Evolutionary conservation across 2,329 filamentous ascomycete species (phyloP), one percentile per base, ranked within the genome.

Genomic region (Cladophialophora psammophila): DNA sequence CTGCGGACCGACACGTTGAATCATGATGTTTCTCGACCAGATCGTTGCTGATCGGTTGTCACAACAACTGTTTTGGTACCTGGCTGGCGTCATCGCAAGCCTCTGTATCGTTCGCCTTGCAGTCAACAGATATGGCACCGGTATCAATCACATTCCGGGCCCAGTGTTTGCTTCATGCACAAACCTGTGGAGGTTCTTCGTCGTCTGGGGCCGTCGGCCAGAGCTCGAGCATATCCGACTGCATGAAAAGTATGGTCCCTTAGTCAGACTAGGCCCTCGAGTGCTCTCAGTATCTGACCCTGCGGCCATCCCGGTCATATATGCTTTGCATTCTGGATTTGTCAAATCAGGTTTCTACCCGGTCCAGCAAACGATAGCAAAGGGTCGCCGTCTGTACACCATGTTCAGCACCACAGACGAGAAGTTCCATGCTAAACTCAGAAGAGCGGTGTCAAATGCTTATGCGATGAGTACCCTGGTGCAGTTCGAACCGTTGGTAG

Each of bases 401-500:
- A 73, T 80, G 31, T 81, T 82, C 66, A 78, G 75, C 13, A 76
- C 76, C 0, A 75, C 75, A 6, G 78, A 82, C 48, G 80, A 83
- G 58, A 71, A 67, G 0, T 77, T 78, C 35, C 82, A 84, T 68
- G 77, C 78, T 5, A 75, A 72, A 7, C 77, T 81, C 7, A 80
- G 79, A 59, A 75, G 77, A 20, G 74, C 76, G 0, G 75, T 81
- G 6, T 77, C 80, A 0, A 74, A 74, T 48, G 75, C 77, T 0
- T 83, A 83, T 66, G 76, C 79, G 1, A 77, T 83, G 75, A 78
- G 73, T 20, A 80, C 67, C 3, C 55, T 69, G 35, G 65, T 69
- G 7, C 61, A 64, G 36, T 67, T 69, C 31, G 92, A 95, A 74
- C 90, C 91, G 0, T 89, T 92, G 36, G 91, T 94, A 38, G 90